Conservation (phyloP, 768 basidiomycete species). For the Pholiota conissans region DNA sequence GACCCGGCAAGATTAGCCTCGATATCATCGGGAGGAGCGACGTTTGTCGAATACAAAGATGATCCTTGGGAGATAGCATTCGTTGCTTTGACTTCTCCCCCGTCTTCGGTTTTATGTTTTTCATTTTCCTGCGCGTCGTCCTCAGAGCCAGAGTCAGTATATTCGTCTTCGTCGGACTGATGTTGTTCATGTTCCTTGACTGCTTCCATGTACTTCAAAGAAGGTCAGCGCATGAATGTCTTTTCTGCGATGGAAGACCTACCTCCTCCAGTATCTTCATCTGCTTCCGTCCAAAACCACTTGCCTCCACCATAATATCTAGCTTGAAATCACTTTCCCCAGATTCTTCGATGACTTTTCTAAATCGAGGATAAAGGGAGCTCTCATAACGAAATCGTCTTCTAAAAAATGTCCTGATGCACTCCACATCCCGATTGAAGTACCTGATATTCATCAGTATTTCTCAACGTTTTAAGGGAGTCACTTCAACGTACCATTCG, state of each 20-base stretch:
- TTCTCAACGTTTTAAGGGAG: constrained; percentile 12
- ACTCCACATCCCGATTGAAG: constrained; percentile 98
- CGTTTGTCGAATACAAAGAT: not conserved
- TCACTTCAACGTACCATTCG: constrained; percentile 68
- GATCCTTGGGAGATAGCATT: not conserved
- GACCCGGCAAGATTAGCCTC: not conserved
- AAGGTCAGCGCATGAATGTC: constrained; percentile 14
- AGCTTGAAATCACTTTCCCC: constrained; percentile 65
- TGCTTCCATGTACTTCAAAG: constrained; percentile 65
- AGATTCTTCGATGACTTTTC: constrained; percentile 51
- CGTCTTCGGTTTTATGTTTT: constrained; percentile 26
- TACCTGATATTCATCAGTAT: constrained; percentile 57
- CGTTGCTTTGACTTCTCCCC: not conserved
- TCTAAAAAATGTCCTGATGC: constrained; percentile 90
- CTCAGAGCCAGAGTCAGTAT: constrained; percentile 21
- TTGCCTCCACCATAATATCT: constrained; percentile 92
- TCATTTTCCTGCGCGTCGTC: constrained; percentile 29
- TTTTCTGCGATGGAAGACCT: constrained; percentile 25
- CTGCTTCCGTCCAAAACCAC: constrained; percentile 87
- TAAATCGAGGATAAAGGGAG: constrained; percentile 83
- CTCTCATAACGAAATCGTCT: constrained; percentile 94
- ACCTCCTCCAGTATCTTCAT: constrained; percentile 86
- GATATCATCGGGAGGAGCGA: not conserved
- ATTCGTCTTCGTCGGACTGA: constrained; percentile 14
- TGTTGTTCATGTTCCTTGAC: constrained; percentile 36